phyloP scores from a whole-genome alignment of 2,329 filamentous ascomycete species.

The Arthrinium phaeospermum region DNA sequence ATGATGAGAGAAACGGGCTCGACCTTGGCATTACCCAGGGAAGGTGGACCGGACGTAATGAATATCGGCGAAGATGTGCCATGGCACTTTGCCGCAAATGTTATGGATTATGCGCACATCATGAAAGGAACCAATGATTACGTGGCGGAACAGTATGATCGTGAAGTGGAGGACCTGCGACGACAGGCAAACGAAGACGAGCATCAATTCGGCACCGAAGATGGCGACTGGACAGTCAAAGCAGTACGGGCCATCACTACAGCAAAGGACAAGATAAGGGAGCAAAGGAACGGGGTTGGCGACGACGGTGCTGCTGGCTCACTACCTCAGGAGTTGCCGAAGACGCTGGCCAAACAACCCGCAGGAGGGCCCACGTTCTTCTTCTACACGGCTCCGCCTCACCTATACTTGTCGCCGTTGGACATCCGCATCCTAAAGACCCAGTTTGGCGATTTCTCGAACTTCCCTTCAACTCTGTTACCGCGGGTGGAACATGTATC shows the following conservation, averaged over 20 bases:
- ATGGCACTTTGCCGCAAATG: conserved; percentile 94
- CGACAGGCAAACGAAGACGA: conserved; percentile 88
- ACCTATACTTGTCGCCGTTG: conserved; percentile 87
- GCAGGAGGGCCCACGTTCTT: conserved; percentile 66
- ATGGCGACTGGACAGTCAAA: conserved; percentile 89
- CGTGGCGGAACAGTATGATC: conserved; percentile 79
- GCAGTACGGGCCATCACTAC: conserved; percentile 77
- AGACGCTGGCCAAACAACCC: conserved; percentile 30
- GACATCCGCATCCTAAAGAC: conserved; percentile 93
- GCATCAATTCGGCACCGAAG: conserved; percentile 82
- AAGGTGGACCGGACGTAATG: conserved; percentile 73
- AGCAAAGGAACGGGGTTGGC: conserved; percentile 42
- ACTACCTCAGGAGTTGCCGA: background rate
- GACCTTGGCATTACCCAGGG: conserved; percentile 85
- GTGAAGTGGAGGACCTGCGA: conserved; percentile 76
- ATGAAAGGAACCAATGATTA: conserved; percentile 95
- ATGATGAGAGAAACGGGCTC: conserved; percentile 82
- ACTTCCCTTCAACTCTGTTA: conserved; percentile 84
- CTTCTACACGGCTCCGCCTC: conserved; percentile 86
- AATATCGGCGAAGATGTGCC: conserved; percentile 78
- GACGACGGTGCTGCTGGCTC: conserved; percentile 19
- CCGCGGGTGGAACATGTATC: conserved; percentile 90
- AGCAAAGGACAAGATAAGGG: conserved; percentile 73
- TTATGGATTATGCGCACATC: conserved; percentile 90
- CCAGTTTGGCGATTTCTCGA: conserved; percentile 81